Evolutionary conservation across 345 rosid species (phyloP).

Genomic region (Eucalyptus brandiana): DNA sequence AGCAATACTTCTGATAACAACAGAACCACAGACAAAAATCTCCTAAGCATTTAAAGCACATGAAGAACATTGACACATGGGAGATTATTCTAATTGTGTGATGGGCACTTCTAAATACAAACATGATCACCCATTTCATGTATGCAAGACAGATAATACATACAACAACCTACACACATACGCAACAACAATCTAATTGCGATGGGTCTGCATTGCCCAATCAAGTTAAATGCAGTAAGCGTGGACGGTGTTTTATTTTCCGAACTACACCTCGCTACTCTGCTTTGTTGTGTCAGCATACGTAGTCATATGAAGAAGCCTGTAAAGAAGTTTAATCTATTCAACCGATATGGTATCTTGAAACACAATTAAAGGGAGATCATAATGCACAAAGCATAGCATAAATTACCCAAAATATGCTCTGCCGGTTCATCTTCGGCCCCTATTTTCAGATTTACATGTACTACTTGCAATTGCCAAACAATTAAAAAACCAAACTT

Average conservation of each 20-base stretch:
- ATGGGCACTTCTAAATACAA: background rate
- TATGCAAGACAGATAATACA: background rate
- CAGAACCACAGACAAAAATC: background rate
- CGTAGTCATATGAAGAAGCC: background rate
- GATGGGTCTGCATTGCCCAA: background rate
- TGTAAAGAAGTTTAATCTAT: background rate
- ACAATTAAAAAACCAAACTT: background rate
- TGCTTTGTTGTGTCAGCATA: background rate
- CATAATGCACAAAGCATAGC: background rate
- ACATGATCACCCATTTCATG: background rate
- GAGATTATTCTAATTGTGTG: background rate
- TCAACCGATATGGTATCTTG: background rate
- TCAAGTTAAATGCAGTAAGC: background rate
- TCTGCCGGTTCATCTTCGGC: background rate
- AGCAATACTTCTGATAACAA: background rate
- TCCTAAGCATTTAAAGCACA: background rate
- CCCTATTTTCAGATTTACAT: background rate
- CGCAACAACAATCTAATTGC: background rate
- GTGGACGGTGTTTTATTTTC: background rate
- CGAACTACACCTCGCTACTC: background rate
- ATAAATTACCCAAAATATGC: background rate
- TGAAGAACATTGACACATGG: background rate
- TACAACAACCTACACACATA: background rate
- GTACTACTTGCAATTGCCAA: background rate
- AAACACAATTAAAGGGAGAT: background rate